Percentiles rank a stretch among this genome's conserved stretches.
Evolutionary conservation across 2,329 filamentous ascomycete genomes (phyloP).

Genomic region (Lasiodiplodia theobromae): DNA sequence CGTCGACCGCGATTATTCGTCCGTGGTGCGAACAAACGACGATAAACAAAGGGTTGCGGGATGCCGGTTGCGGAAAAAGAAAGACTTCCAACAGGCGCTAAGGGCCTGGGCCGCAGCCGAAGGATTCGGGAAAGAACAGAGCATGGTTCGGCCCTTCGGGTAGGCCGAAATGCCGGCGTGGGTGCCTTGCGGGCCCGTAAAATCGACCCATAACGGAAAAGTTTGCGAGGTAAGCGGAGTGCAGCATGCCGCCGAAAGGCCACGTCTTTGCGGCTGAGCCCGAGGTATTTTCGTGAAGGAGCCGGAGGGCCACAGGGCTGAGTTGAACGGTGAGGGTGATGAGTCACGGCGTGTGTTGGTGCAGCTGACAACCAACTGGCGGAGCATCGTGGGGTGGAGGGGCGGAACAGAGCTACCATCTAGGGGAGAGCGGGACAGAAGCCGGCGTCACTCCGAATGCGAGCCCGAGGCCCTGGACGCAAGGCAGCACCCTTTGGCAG

Average conservation of each 20-base stretch:
- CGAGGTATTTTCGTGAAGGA: slow-evolving; percentile 15
- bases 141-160: slow-evolving; percentile 3
- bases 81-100: background rate
- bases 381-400: background rate
- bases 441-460: background rate
- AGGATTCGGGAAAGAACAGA: background rate
- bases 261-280: background rate
- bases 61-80: background rate
- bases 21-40: background rate
- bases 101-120: background rate
- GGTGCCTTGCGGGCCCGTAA: background rate
- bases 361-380: background rate
- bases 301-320: background rate
- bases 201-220: background rate
- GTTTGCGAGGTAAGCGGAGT: background rate
- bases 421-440: too few relatives aligned
- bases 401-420: background rate
- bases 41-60: background rate
- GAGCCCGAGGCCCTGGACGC: slow-evolving; percentile 2
- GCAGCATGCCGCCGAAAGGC: slow-evolving; percentile 6
- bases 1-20: background rate
- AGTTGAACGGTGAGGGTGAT: background rate
- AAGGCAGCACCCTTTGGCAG: slow-evolving; percentile 4
- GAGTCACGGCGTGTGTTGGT: slow-evolving; percentile 2
- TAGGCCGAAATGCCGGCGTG: background rate